Evolutionary conservation across 2,329 filamentous ascomycete genomes (phyloP), one percentile per base, ranked within the genome.

Genomic region (Fonsecaea monophora): DNA sequence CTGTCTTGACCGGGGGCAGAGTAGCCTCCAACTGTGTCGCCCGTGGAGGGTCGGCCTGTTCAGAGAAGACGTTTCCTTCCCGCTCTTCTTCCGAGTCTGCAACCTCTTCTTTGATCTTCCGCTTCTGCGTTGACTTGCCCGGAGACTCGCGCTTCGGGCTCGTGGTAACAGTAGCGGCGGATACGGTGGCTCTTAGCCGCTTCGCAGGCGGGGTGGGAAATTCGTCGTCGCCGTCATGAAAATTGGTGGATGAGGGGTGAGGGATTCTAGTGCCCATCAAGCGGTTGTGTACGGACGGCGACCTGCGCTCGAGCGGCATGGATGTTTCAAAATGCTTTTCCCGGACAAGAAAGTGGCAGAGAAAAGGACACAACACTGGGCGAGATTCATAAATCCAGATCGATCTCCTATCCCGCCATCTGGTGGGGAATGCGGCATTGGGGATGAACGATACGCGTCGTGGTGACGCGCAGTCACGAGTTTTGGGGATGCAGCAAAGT

Each of bases 1-100:
- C 89, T 2, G 85, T 86, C 70, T 86, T 82, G 1, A 94, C 82
- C 0, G 84, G 82, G 13, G 92, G 91, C 5, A 96, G 80, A 5
- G 89, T 89, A 68, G 84, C 88, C 73, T 93, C 91, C 54, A 94
- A 81, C 62, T 90, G 89, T 12, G 90, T 92, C 70, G 84, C 83
- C 48, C 78, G 79, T 50, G 73, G 77, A 60, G 75, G 66, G 53
- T 78, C 72, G 80, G 70, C 71, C 32, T 35, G 32, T 18, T 71
- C 64, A 37, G 75, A 70, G 12, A 77, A 76, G 2, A 76, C 77
- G 48, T 79, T 77, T 35, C 77, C 75, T 55, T 81, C 60, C 3
- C 30, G 60, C 40, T 78, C 69, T 7, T 71, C 75, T 67, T 82
- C 75, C 38, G 75, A 79, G 67, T 82, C 75, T 48, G 77, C 73